Evolutionary conservation across 2,329 filamentous ascomycete species (phyloP), one percentile per base, ranked within the genome.

Genomic region (Aspergillus sp.): DNA sequence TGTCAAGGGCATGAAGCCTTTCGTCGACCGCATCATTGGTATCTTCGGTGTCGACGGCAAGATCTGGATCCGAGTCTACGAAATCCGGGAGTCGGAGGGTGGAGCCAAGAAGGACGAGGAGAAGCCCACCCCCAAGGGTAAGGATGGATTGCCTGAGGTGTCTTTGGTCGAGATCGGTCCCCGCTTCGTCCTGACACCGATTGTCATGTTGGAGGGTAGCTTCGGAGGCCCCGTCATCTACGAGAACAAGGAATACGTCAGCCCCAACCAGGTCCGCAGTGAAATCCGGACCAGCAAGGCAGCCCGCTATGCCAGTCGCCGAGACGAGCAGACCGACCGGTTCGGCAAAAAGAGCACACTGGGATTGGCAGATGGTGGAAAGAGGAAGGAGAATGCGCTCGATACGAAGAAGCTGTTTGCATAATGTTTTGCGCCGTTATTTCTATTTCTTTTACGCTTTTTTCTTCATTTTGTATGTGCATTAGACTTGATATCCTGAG

Each of bases 211-310:
- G 57, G 93, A 98, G 66, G 90, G 89, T 35, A 90, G 87, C 48
- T 97, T 98, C 57, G 91, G 91, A 42, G 93, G 93, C 0, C 91
- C 93, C 3, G 89, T 97, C 52, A 94, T 98, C 61, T 98, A 95
- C 71, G 89, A 97, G 75, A 97, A 97, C 74, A 93, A 89, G 76
- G 86, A 95, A 66, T 98, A 95, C 59, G 88, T 98, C 42, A 93
- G 86, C 54, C 93, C 93, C 7, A 98, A 98, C 79, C 88, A 96
- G 70, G 82, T 97, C 51, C 79, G 93, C 53, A 77, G 88, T 33
- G 93, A 97, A 51, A 68, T 95, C 55, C 77, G 88, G 56, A 75
- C 81, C 68, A 75, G 79, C 55, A 90, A 88, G 74, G 88, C 90
- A 0, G 79, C 81, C 39, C 82, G 82, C 54, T 91, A 94, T 71